Percentiles rank a stretch among this genome's conserved stretches.
These are phyloP conservation scores for Luzula sylvatica DNA, from an alignment of 176 grass and related monocot species.

Conservation along the genomic window DNA sequence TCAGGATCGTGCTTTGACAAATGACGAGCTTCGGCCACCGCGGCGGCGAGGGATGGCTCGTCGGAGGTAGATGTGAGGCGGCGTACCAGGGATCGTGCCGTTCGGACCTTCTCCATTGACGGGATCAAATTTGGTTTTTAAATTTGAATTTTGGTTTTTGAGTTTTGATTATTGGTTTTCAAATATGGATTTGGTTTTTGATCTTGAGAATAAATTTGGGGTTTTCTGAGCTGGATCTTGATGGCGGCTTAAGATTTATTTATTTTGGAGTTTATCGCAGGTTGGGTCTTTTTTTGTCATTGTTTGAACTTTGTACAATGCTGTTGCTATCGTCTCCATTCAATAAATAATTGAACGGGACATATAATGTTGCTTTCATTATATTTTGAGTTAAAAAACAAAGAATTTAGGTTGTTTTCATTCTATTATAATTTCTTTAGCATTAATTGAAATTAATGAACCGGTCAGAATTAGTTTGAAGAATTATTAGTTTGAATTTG, in stretches of 20 bases:
- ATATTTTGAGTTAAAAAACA: no score
- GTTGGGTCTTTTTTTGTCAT: neutral
- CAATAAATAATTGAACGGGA: no score
- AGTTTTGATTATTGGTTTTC: neutral
- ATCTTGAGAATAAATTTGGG: neutral
- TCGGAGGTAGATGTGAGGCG: conserved; percentile 26
- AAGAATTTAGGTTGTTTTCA: neutral
- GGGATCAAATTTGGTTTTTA: neutral
- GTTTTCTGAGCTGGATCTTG: neutral
- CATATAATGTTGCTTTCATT: no score
- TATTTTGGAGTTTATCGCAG: conserved; percentile 10
- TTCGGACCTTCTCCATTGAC: conserved; percentile 61
- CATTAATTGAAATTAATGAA: no score
- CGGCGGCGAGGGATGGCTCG: conserved; percentile 19
- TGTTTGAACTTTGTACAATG: neutral
- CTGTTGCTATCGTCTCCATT: no score
- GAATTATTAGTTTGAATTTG: no score
- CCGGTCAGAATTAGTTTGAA: no score
- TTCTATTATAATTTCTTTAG: neutral
- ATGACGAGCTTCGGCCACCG: conserved; percentile 49
- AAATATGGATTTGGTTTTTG: no score
- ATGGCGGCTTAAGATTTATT: neutral
- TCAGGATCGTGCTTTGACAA: conserved; percentile 64
- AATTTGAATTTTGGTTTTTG: neutral
- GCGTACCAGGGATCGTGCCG: conserved; percentile 46